Conservation (phyloP, 169 alveolate genomes). For the Plasmodium knowlesi region DNA sequence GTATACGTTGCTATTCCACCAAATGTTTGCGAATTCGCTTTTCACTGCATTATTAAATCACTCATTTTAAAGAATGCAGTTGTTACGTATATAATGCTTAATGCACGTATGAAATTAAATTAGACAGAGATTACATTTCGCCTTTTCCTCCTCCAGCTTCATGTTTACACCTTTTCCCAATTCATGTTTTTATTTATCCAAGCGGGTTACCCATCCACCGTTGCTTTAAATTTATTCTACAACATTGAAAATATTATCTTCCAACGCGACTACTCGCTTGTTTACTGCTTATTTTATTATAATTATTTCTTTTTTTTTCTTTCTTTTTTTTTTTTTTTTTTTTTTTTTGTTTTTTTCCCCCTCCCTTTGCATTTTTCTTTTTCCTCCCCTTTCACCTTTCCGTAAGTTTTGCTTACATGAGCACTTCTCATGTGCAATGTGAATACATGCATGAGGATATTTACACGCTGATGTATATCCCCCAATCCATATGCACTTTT, state of each 20-base stretch:
- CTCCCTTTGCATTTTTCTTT: background rate
- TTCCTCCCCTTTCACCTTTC: background rate
- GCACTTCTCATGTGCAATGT: background rate
- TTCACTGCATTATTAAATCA: background rate
- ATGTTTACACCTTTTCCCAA: background rate
- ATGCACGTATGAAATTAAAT: background rate
- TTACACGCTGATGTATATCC: background rate
- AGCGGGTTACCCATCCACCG: background rate
- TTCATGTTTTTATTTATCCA: constrained; percentile 1
- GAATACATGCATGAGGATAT: background rate
- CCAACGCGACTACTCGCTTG: background rate
- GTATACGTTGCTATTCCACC: background rate
- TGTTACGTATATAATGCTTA: background rate
- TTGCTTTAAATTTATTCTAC: background rate
- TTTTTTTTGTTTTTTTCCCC: too few relatives aligned
- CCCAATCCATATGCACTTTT: background rate
- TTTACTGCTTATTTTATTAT: background rate
- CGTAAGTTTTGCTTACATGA: background rate
- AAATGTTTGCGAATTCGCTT: background rate
- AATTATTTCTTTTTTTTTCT: background rate
- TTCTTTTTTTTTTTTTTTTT: background rate
- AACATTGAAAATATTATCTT: background rate
- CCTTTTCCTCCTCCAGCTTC: background rate
- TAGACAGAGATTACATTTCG: background rate
- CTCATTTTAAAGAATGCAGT: background rate